Base-by-base conservation (phyloP, 2,329 filamentous ascomycete species). In the Periconia sp. region DNA sequence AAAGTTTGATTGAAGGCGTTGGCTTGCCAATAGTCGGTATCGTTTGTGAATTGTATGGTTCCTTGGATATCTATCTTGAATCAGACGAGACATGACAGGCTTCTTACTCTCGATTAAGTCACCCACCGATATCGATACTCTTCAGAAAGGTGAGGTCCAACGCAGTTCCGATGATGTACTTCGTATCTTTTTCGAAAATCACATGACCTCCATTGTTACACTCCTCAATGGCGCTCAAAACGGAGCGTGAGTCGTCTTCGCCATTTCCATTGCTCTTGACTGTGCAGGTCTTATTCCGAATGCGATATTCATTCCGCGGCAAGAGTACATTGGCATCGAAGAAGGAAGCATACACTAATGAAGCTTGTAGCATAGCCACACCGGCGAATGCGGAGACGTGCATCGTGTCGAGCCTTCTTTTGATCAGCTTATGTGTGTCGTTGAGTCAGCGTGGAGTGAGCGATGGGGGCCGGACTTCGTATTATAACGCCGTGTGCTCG, bases 11-110 rank as follows among this genome's bases (percentile, higher is more conserved):
- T 80, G 77, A 89, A 89, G 41, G 80, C 78, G 62, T 88, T 80
- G 9, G 77, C 79, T 57, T 86, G 79, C 87, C 87, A 90, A 71
- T 89, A 90, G 59, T 84, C 80, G 1, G 85, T 86, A 65, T 90
- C 84, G 47, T 86, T 81, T 51, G 81, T 83, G 73, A 90, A 90
- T 52, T 81, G 76, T 18, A 89, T 78, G 19, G 79, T 80, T 19
- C 84, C 85, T 62, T 81, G 79, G 55, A 85, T 81, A 57, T 84
- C 82, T 82, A 53, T 6, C 2, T 5, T 27, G 8, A 27, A 8
- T 27, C 23, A 27, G 23, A 27, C 23, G 8, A 27, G 23, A 27
- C 23, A 27, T 27, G 8, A 27, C 23, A 8, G 3, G 23, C 23
- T 27, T 27, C 23, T 5, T 27, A 8, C 23, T 3, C 23, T 27